phyloP scores from a whole-genome alignment of 148 eudicot species.

The Nepenthes mirabilis region DNA sequence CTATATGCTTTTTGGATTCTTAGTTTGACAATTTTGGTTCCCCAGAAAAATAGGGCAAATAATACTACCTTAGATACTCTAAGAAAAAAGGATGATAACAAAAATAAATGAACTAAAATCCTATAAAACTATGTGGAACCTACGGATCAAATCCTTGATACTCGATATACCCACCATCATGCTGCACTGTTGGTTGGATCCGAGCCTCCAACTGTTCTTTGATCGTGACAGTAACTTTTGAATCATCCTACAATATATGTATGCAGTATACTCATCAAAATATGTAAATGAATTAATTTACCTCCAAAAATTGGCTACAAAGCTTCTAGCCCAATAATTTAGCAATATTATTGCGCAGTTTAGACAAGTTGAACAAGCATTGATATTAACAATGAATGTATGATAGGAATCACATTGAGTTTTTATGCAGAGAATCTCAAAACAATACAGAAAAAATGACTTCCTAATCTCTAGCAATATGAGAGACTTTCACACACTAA shows the following conservation, averaged over 20 bases:
- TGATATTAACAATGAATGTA: no score
- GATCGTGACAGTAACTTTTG: constrained; percentile 94
- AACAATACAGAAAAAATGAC: no score
- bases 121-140: constrained; percentile 13
- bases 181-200: constrained; percentile 91
- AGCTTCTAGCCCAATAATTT: no score
- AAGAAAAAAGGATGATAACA: not conserved
- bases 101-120: no score
- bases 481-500: no score
- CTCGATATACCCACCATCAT: constrained; percentile 96
- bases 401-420: no score
- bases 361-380: no score
- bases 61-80: not conserved
- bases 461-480: no score
- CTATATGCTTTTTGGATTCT: constrained; percentile 97
- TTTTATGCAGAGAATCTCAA: no score
- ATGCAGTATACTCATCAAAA: not conserved
- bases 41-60: constrained; percentile 28
- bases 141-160: constrained; percentile 75
- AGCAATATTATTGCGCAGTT: no score
- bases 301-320: no score
- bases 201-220: constrained; percentile 93
- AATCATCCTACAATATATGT: constrained; percentile 58
- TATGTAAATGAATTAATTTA: no score
- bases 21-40: constrained; percentile 76